Conservation (phyloP, 768 basidiomycete genomes). For the Galerina sulciceps region DNA sequence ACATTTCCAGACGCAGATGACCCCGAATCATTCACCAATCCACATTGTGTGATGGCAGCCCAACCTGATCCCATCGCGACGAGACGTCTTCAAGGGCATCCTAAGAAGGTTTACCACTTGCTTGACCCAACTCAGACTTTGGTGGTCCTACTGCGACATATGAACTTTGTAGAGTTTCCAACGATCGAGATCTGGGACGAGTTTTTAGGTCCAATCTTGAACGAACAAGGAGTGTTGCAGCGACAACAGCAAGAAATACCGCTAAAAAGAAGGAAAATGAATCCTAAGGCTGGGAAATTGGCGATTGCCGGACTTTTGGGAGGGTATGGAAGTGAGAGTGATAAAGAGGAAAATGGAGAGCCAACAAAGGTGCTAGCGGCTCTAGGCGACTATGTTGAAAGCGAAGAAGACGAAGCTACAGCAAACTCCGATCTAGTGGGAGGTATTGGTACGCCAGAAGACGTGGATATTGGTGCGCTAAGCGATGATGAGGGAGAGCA, state of each 20-base stretch:
- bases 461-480: constrained; percentile 33
- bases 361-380: constrained; percentile 38
- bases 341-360: constrained; percentile 25
- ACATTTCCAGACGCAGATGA: constrained; percentile 58
- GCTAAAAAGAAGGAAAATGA: constrained; percentile 62
- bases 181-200: constrained; percentile 79
- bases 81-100: constrained; percentile 18
- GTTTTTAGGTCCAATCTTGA: constrained; percentile 65
- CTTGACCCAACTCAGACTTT: constrained; percentile 58
- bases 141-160: constrained; percentile 51
- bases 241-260: constrained; percentile 39
- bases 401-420: constrained; percentile 41
- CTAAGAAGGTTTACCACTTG: constrained; percentile 52
- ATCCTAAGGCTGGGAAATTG: constrained; percentile 52
- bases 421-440: not conserved
- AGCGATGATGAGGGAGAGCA: constrained; percentile 37
- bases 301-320: constrained; percentile 51
- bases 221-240: constrained; percentile 50
- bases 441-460: constrained; percentile 18
- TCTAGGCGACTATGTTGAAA: constrained; percentile 53
- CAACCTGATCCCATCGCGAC: constrained; percentile 35
- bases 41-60: constrained; percentile 66
- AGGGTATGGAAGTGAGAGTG: constrained; percentile 56
- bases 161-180: constrained; percentile 83
- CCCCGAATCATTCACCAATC: constrained; percentile 56